Base-by-base conservation (phyloP, 2,329 filamentous ascomycete genomes). In the Cladobotryum protrusum region DNA sequence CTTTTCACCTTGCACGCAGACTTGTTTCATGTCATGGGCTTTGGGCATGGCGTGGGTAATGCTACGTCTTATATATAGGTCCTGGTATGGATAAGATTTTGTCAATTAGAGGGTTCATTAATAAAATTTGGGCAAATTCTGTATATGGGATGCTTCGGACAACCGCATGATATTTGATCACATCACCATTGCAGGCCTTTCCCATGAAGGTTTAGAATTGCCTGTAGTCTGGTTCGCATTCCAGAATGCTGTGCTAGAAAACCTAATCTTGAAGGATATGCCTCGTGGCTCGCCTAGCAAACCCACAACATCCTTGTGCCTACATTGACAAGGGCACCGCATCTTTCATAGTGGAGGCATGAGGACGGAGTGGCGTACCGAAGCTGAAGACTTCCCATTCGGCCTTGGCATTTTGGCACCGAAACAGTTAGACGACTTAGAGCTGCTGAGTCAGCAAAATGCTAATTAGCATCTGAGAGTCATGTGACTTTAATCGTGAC, bases 401-500 rank as follows among this genome's bases (percentile, higher is more conserved):
- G 17, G 35, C 35, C 35, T 37, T 15, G 35, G 17, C 14, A 37
- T 37, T 42, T 13, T 29, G 24, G 24, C 7, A 18, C 17, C 17
- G 20, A 42, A 52, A 45, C 37, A 46, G 48, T 53, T 45, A 52
- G 48, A 29, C 19, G 35, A 50, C 1, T 19, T 20, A 3, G 9
- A 37, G 32, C 42, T 8, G 6, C 7, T 29, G 24, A 29, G 24
- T 29, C 24, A 29, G 24, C 15, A 13, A 2, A 42, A 20, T 37
- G 35, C 39, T 42, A 9, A 15, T 20, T 14, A 42, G 20, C 5
- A 6, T 18, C 39, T 4, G 19, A n/a, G 1, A 18, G 19, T 59
- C 60, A 63, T 57, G 59, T 65, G 63, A 58, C 24, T 4, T 7
- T 18, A 34, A 47, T 46, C 52, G 54, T 62, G 55, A 57, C 43